These are phyloP conservation scores for Termitomyces sp. DNA, from an alignment of 768 basidiomycete genomes.

Conservation along the genomic window DNA sequence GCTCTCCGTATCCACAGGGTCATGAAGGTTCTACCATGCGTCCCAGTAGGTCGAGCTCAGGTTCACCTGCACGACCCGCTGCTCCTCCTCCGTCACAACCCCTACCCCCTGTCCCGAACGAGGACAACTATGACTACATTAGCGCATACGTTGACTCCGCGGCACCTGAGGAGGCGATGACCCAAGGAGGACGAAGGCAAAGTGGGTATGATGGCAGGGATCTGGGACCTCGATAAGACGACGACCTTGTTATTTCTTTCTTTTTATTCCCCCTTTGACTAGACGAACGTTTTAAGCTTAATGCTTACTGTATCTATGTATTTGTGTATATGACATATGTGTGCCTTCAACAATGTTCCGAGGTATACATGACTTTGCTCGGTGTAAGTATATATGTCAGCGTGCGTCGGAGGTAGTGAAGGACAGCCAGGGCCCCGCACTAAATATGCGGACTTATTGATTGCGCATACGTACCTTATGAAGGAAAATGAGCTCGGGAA, in stretches of 20 bases:
- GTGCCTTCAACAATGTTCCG: background rate
- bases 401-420: too few relatives aligned
- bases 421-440: too few relatives aligned
- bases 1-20: conserved; percentile 32
- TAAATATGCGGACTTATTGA: too few relatives aligned
- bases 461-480: background rate
- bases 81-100: conserved; percentile 13
- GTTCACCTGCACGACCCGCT: conserved; percentile 11
- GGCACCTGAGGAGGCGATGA: background rate
- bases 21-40: conserved; percentile 15
- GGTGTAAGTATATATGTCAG: too few relatives aligned
- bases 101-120: conserved; percentile 16
- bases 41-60: conserved; percentile 7
- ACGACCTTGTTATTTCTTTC: background rate
- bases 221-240: conserved; percentile 23
- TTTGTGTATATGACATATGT: too few relatives aligned
- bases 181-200: conserved; percentile 1
- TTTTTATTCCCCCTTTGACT: background rate
- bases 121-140: conserved; percentile 55
- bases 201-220: conserved; percentile 36
- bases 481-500: background rate
- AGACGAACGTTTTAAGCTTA: background rate
- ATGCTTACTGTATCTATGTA: background rate
- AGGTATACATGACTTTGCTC: too few relatives aligned
- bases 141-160: conserved; percentile 40